A percentile compares a stretch with the other conserved stretches of the same genome.
Evolutionary conservation across 345 rosid species (phyloP).

Genomic region (Laguncularia racemosa): DNA sequence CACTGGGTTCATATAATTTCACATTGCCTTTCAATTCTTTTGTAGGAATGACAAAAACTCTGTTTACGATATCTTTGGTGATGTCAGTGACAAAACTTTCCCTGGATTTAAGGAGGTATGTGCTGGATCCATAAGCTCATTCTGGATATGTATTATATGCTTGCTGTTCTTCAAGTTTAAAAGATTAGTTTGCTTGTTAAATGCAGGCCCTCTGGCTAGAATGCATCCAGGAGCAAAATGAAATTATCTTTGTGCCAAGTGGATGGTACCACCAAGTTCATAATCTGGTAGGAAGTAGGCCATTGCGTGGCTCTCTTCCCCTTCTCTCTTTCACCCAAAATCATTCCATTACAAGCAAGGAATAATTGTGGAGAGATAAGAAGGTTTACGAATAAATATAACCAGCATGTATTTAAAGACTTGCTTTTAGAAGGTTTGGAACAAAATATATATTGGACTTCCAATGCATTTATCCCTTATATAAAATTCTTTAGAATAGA

Average conservation of each 20-base stretch:
- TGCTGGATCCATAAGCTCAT: constrained; percentile 10
- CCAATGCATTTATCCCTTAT: too few relatives aligned
- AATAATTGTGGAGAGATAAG: too few relatives aligned
- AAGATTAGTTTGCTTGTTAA: constrained; percentile 2
- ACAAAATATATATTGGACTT: too few relatives aligned
- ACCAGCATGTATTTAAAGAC: too few relatives aligned
- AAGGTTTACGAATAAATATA: too few relatives aligned
- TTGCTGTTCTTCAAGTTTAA: constrained; percentile 2
- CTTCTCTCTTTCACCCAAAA: constrained; percentile 4
- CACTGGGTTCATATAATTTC: constrained; percentile 3
- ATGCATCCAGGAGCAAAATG: constrained; percentile 66
- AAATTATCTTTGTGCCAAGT: constrained; percentile 81
- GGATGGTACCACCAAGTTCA: constrained; percentile 99
- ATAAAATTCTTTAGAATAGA: background rate
- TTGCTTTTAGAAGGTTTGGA: too few relatives aligned
- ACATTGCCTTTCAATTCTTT: constrained; percentile 7
- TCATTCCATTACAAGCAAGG: background rate
- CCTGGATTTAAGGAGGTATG: constrained; percentile 74
- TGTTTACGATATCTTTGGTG: constrained; percentile 59
- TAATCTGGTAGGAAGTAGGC: constrained; percentile 47
- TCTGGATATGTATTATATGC: background rate
- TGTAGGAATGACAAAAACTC: constrained; percentile 67
- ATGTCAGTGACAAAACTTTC: constrained; percentile 46
- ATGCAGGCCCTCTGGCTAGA: constrained; percentile 81
- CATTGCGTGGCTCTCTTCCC: background rate